These are phyloP conservation scores for Mycena chlorophos DNA, from an alignment of 768 basidiomycete species.

Conservation along the genomic window DNA sequence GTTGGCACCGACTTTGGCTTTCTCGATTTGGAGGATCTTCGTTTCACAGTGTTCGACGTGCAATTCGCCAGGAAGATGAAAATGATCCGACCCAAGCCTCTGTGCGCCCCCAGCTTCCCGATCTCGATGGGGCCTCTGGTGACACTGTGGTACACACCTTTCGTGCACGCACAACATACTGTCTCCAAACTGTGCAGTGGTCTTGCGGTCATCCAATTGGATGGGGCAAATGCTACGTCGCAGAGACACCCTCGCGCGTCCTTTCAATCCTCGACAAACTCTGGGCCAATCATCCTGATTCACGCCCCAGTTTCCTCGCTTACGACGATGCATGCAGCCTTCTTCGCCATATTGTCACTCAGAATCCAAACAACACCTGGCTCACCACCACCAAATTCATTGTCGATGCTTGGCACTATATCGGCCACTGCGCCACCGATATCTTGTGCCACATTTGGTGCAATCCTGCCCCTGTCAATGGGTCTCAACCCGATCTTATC, in stretches of 20 bases:
- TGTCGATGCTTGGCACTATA: too few relatives aligned
- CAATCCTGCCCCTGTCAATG: too few relatives aligned
- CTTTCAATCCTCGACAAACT: constrained; percentile 10
- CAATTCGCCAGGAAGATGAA: constrained; percentile 16
- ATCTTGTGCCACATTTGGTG: too few relatives aligned
- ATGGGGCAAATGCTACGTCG: constrained; percentile 22
- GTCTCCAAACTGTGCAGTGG: constrained; percentile 24
- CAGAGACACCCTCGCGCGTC: constrained; percentile 17
- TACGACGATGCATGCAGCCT: too few relatives aligned
- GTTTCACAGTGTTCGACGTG: constrained; percentile 29
- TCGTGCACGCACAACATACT: constrained; percentile 16
- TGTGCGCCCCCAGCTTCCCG: background rate
- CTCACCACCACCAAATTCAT: too few relatives aligned
- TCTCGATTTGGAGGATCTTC: constrained; percentile 23
- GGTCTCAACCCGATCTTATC: too few relatives aligned
- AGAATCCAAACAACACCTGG: too few relatives aligned
- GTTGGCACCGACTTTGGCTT: constrained; percentile 20
- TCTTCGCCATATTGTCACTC: too few relatives aligned
- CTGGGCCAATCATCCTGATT: constrained; percentile 4
- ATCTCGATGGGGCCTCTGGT: background rate
- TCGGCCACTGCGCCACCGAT: too few relatives aligned
- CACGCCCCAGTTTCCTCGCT: constrained; percentile 15
- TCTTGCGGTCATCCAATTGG: constrained; percentile 23
- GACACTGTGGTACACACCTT: constrained; percentile 4
- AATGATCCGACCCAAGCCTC: background rate